phyloP scores from a whole-genome alignment of 495 filamentous ascomycete genomes.

The Hypoxylon intermedium region DNA sequence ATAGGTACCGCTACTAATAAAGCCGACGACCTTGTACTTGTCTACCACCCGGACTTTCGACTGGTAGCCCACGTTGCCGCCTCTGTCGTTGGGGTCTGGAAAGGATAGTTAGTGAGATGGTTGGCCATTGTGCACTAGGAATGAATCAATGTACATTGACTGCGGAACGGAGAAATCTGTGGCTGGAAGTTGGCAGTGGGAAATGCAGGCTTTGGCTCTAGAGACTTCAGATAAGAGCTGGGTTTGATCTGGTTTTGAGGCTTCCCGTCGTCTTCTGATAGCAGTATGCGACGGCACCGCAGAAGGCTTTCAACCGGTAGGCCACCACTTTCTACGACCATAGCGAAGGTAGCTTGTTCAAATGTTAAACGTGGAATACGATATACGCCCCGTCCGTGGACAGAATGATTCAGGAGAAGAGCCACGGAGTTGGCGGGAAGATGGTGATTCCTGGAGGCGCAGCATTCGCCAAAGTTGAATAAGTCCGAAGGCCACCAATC shows the following conservation, averaged over 20 bases:
- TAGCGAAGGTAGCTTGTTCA: not conserved
- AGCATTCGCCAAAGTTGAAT: slow-evolving; percentile 28
- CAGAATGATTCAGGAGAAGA: not conserved
- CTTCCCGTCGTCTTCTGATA: slow-evolving; percentile 1
- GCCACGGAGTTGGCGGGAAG: not conserved
- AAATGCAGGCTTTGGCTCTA: slow-evolving; percentile 9
- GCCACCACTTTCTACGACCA: slow-evolving; percentile 22
- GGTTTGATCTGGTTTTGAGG: slow-evolving; percentile 8
- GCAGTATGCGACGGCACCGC: slow-evolving; percentile 7
- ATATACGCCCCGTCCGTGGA: not conserved
- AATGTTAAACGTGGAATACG: not conserved
- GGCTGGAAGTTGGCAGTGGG: slow-evolving; percentile 17
- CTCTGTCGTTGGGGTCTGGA: slow-evolving; percentile 56
- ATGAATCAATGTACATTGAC: slow-evolving; percentile 37
- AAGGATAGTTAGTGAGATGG: slow-evolving; percentile 43
- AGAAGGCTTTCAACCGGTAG: slow-evolving; percentile 9
- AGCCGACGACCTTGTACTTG: slow-evolving; percentile 93
- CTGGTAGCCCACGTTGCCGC: slow-evolving; percentile 66
- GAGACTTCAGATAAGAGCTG: slow-evolving; percentile 14
- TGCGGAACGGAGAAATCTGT: slow-evolving; percentile 17
- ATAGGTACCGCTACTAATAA: slow-evolving; percentile 99
- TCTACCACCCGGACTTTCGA: slow-evolving; percentile 90
- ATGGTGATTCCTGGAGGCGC: slow-evolving; percentile 20
- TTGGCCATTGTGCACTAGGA: slow-evolving; percentile 19
- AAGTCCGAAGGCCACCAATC: slow-evolving; percentile 38